Conservation (phyloP, 2,329 filamentous ascomycete genomes). For the Verticillium albo-atrum region DNA sequence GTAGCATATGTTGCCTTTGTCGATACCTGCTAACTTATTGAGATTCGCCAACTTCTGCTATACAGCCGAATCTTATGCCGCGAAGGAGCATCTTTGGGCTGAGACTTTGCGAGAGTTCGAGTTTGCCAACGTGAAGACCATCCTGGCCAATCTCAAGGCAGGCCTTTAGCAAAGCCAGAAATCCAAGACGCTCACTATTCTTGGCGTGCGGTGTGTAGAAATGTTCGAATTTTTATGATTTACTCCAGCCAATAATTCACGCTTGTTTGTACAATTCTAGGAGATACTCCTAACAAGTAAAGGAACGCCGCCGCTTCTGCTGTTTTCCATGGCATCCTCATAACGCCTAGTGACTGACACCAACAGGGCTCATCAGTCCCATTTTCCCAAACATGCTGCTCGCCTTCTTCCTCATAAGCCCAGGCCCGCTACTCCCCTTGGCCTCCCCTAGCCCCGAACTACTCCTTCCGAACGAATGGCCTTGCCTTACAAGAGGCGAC, state of each 20-base stretch:
- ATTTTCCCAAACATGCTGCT: constrained; percentile 10
- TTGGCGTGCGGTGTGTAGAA: no score
- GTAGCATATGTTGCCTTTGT: no score
- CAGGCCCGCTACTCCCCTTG: neutral
- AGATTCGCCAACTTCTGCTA: constrained; percentile 28
- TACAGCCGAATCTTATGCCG: constrained; percentile 23
- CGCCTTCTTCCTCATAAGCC: constrained; percentile 8
- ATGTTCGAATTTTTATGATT: no score
- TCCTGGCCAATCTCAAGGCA: constrained; percentile 4
- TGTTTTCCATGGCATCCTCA: neutral
- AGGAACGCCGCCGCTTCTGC: neutral
- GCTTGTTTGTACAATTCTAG: no score
- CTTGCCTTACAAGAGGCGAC: constrained; percentile 1
- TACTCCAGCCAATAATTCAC: no score
- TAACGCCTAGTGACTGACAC: neutral
- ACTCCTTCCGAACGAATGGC: neutral
- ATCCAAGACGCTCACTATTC: no score
- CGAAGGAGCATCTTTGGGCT: constrained; percentile 31
- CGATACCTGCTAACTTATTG: no score
- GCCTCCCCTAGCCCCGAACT: neutral
- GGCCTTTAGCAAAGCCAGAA: no score
- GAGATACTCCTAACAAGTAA: no score
- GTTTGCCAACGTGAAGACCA: constrained; percentile 20
- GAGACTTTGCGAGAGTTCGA: constrained; percentile 30
- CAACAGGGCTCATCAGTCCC: constrained; percentile 6